Conservation (phyloP, 768 basidiomycete genomes). For the Phylloporus sp. region DNA sequence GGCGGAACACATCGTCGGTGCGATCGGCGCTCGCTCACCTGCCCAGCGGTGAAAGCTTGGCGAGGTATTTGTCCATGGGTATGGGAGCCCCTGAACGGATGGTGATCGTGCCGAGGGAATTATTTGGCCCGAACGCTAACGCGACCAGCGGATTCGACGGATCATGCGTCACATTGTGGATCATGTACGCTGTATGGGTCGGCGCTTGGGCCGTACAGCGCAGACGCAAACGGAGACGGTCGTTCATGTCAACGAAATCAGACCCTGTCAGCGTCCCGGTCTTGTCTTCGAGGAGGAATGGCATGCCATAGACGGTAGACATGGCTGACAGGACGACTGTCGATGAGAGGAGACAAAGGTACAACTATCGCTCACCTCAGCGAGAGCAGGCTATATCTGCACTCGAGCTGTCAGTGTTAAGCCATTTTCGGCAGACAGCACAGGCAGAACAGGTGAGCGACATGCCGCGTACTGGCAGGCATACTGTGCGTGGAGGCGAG, state of each 20-base stretch:
- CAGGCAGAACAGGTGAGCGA: conserved; percentile 14
- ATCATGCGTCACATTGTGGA: conserved; percentile 38
- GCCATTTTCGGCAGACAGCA: conserved; percentile 22
- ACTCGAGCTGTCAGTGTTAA: conserved; percentile 5
- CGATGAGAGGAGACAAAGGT: conserved; percentile 2
- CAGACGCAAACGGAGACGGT: conserved; percentile 48
- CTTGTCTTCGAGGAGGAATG: conserved; percentile 61
- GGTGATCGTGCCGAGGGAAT: conserved; percentile 49
- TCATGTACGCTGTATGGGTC: conserved; percentile 45
- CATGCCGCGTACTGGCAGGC: conserved; percentile 15
- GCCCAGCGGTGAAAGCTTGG: conserved; percentile 34
- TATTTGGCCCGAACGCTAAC: conserved; percentile 47
- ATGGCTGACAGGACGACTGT: conserved; percentile 11
- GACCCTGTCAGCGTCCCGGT: conserved; percentile 49
- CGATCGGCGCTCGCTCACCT: conserved; percentile 39
- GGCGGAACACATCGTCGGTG: background rate
- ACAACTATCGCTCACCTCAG: background rate
- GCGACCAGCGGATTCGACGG: conserved; percentile 39
- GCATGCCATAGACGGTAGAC: conserved; percentile 47
- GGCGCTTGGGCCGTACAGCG: conserved; percentile 43
- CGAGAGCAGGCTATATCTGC: conserved; percentile 23
- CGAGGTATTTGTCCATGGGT: conserved; percentile 51
- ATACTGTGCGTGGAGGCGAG: conserved; percentile 14
- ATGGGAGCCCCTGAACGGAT: conserved; percentile 35
- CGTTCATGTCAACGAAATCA: conserved; percentile 59